phyloP scores from a whole-genome alignment of 352 stramenopile genomes.

The Globisporangium paddicum region DNA sequence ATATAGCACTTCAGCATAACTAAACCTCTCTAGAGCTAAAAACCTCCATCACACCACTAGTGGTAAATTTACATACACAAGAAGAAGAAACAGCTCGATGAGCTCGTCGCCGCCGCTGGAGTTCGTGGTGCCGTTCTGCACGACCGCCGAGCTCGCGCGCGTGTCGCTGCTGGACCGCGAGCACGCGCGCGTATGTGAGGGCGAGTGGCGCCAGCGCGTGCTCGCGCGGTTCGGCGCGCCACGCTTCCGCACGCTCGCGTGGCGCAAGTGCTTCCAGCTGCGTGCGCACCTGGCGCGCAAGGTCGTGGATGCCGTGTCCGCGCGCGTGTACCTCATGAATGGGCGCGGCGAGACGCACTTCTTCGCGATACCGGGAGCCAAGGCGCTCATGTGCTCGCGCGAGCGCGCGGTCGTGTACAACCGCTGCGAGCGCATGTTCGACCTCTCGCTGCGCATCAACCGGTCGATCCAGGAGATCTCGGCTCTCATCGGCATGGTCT shows the following conservation, averaged over 20 bases:
- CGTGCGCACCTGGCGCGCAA: conserved; percentile 57
- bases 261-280: conserved; percentile 63
- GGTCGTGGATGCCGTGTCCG: conserved; percentile 51
- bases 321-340: conserved; percentile 84
- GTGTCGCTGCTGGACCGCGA: conserved; percentile 48
- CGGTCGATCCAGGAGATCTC: conserved; percentile 86
- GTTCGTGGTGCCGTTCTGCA: conserved; percentile 54
- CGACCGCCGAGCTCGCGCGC: conserved; percentile 30
- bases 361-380: conserved; percentile 46
- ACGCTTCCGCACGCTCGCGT: conserved; percentile 46
- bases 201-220: conserved; percentile 61
- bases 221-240: conserved; percentile 41
- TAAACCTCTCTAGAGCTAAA: neutral
- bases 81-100: neutral
- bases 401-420: conserved; percentile 78
- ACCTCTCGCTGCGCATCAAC: conserved; percentile 84
- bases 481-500: conserved; percentile 76
- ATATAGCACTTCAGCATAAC: neutral
- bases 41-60: neutral
- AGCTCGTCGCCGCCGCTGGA: conserved; percentile 7
- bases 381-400: conserved; percentile 70
- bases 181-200: conserved; percentile 36
- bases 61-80: neutral
- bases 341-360: conserved; percentile 62
- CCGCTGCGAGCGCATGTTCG: conserved; percentile 84